Percentiles rank a stretch among this genome's conserved stretches.
Conservation (phyloP, 192 early-diverging fungal genomes). For the Backusella mclennaniae region DNA sequence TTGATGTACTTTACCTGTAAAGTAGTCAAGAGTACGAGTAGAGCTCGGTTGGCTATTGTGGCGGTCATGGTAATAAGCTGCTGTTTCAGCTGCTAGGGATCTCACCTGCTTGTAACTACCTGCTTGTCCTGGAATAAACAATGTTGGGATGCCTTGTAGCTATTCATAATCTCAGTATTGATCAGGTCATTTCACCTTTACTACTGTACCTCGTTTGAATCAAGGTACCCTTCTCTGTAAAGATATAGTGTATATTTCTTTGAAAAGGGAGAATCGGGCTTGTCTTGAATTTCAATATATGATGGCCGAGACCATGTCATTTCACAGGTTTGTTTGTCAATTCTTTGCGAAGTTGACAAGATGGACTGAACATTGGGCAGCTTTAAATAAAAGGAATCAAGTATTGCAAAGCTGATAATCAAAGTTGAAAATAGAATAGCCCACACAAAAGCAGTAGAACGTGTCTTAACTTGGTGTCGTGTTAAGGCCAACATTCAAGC, state of each 20-base stretch:
- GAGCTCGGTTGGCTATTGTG: conserved; percentile 1
- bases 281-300: conserved; percentile 37
- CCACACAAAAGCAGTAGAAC: background rate
- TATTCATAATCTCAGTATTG: conserved; percentile 7
- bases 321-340: conserved; percentile 48
- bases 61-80: conserved; percentile 50
- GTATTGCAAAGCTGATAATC: background rate
- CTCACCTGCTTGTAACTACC: conserved; percentile 89
- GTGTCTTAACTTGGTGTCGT: background rate
- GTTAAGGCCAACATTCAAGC: background rate
- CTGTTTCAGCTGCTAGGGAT: conserved; percentile 73
- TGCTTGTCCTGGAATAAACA: conserved; percentile 97
- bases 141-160: conserved; percentile 70
- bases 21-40: conserved; percentile 46
- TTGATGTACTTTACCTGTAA: conserved; percentile 42
- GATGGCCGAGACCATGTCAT: conserved; percentile 54
- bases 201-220: conserved; percentile 32
- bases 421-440: background rate
- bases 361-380: background rate
- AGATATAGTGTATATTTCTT: conserved; percentile 74
- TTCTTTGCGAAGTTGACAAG: conserved; percentile 10
- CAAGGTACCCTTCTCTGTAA: conserved; percentile 64
- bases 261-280: conserved; percentile 48
- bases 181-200: background rate
- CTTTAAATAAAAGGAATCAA: conserved; percentile 1